Evolutionary conservation across 2,329 filamentous ascomycete genomes (phyloP), one percentile per base, ranked within the genome.

Genomic region (Ascomycota sp.): DNA sequence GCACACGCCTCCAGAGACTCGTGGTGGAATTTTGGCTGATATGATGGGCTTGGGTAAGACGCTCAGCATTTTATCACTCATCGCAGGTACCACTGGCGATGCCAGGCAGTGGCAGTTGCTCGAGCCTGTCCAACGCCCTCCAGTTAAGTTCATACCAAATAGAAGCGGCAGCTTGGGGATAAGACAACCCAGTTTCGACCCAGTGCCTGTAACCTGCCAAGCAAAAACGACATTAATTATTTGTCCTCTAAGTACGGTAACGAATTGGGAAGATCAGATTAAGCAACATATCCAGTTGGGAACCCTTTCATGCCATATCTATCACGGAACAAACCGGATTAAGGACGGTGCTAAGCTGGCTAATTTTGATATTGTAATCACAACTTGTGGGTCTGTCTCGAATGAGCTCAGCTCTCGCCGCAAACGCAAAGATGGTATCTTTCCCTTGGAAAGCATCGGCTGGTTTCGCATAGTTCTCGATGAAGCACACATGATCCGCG

Each of bases 401-500:
- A 79, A 77, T 38, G 86, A 95, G 47, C 66, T 81, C 11, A 68
- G 65, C 31, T 61, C 68, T 21, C 69, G 76, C 25, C 65, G 61
- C 36, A 70, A 71, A 37, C 57, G 61, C 26, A 78, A 72, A 45
- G 57, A 60, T 10, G 71, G 68, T 2, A 41, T 55, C 6, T 71
- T 64, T 41, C 78, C 83, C 0, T 56, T 93, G 28, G 70, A 76
- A 35, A 72, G 77, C 43, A 70, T 92, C 38, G 80, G 82, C 39
- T 92, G 84, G 79, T 93, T 92, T 50, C 76, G 86, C 13, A 78
- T 95, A 35, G 82, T 93, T 1, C 66, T 95, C 1, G 86, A 95
- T 41, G 86, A 98, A 54, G 89, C 84, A 1, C 89, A 98, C 50
- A 79, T 79, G 53, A 95, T 98, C 41, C 79, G 89, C 24, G 86